These are phyloP conservation scores for Umbelopsis ramanniana DNA, from an alignment of 192 early-diverging fungal genomes.

Conservation along the genomic window DNA sequence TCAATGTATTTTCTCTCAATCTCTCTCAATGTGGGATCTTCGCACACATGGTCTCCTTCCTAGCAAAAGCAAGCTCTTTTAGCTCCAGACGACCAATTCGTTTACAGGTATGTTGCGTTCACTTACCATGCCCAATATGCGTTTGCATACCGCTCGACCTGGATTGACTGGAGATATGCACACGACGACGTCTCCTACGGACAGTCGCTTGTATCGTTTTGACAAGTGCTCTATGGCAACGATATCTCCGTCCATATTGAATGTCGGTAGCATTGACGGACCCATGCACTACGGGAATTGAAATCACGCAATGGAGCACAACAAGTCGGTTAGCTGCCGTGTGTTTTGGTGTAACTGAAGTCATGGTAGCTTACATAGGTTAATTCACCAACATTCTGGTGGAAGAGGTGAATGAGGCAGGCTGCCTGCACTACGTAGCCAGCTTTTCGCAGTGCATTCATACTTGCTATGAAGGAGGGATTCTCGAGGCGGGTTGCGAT, in stretches of 20 bases:
- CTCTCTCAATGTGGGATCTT: constrained; percentile 67
- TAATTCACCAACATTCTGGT: constrained; percentile 76
- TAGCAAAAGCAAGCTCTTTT: constrained; percentile 22
- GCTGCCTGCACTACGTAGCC: constrained; percentile 58
- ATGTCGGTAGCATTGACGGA: constrained; percentile 91
- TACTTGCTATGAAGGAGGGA: not conserved
- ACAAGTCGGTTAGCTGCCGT: not conserved
- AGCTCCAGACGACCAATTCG: not conserved
- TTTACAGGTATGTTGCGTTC: not conserved
- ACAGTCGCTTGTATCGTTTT: constrained; percentile 52
- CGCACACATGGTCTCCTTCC: constrained; percentile 81
- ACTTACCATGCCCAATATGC: constrained; percentile 76
- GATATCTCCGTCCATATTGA: constrained; percentile 82
- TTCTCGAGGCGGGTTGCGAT: no score
- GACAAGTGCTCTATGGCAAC: constrained; percentile 76
- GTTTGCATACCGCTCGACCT: constrained; percentile 73
- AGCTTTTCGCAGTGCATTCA: constrained; percentile 28
- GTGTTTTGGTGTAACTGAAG: not conserved
- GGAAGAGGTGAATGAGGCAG: constrained; percentile 71
- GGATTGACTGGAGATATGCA: constrained; percentile 75
- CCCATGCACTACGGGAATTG: constrained; percentile 63
- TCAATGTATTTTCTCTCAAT: constrained; percentile 60
- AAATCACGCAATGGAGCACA: constrained; percentile 12
- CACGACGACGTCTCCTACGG: constrained; percentile 81
- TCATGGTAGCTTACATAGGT: constrained; percentile 64